phyloP scores from a whole-genome alignment of 768 basidiomycete species.

The Gloeophyllum trabeum region DNA sequence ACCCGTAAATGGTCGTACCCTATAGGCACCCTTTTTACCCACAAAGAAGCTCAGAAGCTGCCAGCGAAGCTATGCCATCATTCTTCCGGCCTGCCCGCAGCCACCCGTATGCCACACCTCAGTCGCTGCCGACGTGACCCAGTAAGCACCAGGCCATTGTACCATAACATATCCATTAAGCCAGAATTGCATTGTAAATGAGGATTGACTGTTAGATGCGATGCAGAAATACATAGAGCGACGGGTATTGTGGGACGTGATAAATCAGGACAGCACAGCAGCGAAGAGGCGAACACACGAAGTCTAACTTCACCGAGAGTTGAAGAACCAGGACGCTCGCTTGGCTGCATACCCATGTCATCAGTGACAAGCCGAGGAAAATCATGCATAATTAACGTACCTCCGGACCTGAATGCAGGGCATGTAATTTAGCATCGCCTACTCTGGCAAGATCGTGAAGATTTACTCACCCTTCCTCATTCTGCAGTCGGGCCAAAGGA shows the following conservation, averaged over 20 bases:
- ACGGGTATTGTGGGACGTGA: slow-evolving; percentile 6
- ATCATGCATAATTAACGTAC: slow-evolving; percentile 4
- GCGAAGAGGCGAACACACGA: not conserved
- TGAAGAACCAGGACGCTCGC: slow-evolving; percentile 92
- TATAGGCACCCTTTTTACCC: no score
- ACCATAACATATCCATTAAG: no score
- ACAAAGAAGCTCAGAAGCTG: no score
- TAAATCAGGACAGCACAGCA: slow-evolving; percentile 1
- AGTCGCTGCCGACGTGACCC: no score
- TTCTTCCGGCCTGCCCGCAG: no score
- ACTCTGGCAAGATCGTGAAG: no score
- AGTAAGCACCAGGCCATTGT: no score
- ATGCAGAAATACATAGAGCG: slow-evolving; percentile 16
- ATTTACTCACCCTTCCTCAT: slow-evolving; percentile 57
- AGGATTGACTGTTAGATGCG: slow-evolving; percentile 15
- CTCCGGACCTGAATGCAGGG: not conserved
- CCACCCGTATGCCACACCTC: no score
- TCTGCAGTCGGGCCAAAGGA: slow-evolving; percentile 65
- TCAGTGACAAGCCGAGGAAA: no score
- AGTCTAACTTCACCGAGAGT: slow-evolving; percentile 44
- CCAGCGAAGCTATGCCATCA: no score
- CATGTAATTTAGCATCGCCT: no score
- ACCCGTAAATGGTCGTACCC: not conserved
- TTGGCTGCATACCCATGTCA: slow-evolving; percentile 24
- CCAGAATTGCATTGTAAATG: slow-evolving; percentile 18